phyloP scores from a whole-genome alignment of 257 asterid species.

The Sherardia arvensis region DNA sequence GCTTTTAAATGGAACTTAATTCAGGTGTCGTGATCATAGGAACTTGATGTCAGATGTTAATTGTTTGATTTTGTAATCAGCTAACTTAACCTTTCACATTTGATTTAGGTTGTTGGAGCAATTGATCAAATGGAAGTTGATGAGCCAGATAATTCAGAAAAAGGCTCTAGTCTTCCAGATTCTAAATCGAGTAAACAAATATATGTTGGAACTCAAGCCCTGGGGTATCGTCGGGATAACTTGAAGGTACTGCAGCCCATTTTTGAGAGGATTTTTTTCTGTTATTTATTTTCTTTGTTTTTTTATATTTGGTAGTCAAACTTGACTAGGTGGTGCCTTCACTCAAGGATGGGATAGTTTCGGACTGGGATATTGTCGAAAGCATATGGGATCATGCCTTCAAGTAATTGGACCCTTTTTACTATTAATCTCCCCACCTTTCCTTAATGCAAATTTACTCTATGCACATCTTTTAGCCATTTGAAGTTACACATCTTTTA shows the following conservation, averaged over 20 bases:
- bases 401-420: constrained; percentile 33
- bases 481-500: not conserved
- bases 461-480: no score
- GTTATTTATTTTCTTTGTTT: constrained; percentile 13
- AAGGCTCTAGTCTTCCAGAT: constrained; percentile 55
- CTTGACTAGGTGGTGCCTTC: constrained; percentile 68
- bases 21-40: not conserved
- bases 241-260: constrained; percentile 89
- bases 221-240: constrained; percentile 86
- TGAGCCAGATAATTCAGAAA: constrained; percentile 55
- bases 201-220: constrained; percentile 82
- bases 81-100: constrained; percentile 7
- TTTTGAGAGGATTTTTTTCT: no score
- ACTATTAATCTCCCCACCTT: no score
- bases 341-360: constrained; percentile 77
- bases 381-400: constrained; percentile 95
- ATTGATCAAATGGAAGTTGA: constrained; percentile 91
- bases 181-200: constrained; percentile 70
- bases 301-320: constrained; percentile 12
- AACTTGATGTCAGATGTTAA: not conserved
- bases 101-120: constrained; percentile 71
- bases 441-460: not conserved
- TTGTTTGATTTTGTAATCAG: not conserved
- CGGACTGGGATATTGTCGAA: constrained; percentile 94
- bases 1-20: not conserved